Conservation (phyloP, 2,329 filamentous ascomycete genomes). For the Pseudocercospora vitis region DNA sequence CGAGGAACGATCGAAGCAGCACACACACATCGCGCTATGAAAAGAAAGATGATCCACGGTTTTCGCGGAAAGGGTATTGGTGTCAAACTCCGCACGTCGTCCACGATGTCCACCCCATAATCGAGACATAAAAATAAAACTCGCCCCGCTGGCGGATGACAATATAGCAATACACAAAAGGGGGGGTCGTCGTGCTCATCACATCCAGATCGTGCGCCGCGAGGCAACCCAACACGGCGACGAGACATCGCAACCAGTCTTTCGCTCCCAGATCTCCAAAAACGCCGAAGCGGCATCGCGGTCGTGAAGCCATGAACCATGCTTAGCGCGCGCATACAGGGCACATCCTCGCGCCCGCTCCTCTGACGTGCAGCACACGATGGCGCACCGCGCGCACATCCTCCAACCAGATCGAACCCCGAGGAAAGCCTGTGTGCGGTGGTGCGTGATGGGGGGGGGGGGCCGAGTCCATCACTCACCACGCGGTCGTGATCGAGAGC, state of each 20-base stretch:
- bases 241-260: not conserved
- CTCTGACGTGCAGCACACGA: slow-evolving; percentile 8
- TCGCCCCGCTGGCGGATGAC: not conserved
- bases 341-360: slow-evolving; percentile 8
- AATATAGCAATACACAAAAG: not conserved
- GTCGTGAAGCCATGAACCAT: slow-evolving; percentile 21
- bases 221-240: not conserved
- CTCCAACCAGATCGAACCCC: slow-evolving; percentile 11
- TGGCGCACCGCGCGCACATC: slow-evolving; percentile 4
- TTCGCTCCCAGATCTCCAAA: not conserved
- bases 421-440: not conserved
- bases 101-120: not conserved
- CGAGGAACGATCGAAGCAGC: not conserved
- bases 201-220: not conserved
- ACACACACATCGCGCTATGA: not conserved
- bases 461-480: not conserved
- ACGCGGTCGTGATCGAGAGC: slow-evolving; percentile 3
- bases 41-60: not conserved
- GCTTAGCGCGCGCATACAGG: slow-evolving; percentile 18
- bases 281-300: no score
- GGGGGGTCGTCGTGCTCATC: not conserved
- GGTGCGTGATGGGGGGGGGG: not conserved
- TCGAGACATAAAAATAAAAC: not conserved
- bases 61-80: slow-evolving; percentile 9
- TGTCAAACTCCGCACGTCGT: not conserved